Evolutionary conservation across 2,329 filamentous ascomycete genomes (phyloP).

Genomic region (Blastomyces gilchristii): DNA sequence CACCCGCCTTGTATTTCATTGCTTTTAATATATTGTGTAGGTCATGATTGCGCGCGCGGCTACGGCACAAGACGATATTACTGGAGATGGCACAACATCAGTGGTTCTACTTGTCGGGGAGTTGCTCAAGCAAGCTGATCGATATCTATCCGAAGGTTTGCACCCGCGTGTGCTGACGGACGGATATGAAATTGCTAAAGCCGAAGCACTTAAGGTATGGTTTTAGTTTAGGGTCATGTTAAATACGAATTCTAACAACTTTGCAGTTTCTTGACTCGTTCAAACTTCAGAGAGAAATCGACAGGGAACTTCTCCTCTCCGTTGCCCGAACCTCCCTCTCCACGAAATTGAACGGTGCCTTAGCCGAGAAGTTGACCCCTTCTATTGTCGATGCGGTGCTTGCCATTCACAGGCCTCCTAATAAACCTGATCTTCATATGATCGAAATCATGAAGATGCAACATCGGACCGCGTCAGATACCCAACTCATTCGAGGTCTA

Average conservation of each 20-base stretch:
- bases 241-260: constrained; percentile 7
- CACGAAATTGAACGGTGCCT: constrained; percentile 82
- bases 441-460: constrained; percentile 99
- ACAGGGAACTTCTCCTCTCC: constrained; percentile 84
- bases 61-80: constrained; percentile 96
- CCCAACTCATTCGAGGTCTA: constrained; percentile 85
- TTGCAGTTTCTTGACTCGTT: constrained; percentile 80
- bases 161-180: constrained; percentile 95
- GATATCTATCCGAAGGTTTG: constrained; percentile 92
- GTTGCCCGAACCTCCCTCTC: constrained; percentile 90
- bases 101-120: constrained; percentile 93
- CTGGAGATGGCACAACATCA: constrained; percentile 93
- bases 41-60: constrained; percentile 69
- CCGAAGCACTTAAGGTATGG: constrained; percentile 70
- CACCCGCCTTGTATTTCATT: constrained; percentile 7
- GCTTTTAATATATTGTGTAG: constrained; percentile 23
- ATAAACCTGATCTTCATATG: constrained; percentile 97
- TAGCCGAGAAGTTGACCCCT: constrained; percentile 84
- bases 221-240: constrained; percentile 9
- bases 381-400: constrained; percentile 95
- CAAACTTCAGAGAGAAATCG: constrained; percentile 78
- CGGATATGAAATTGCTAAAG: constrained; percentile 94
- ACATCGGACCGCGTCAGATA: constrained; percentile 90
- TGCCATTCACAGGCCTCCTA: constrained; percentile 77
- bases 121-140: constrained; percentile 92